These are phyloP conservation scores for Chamaenerion angustifolium DNA, from an alignment of 345 rosid genomes.

Conservation along the genomic window DNA sequence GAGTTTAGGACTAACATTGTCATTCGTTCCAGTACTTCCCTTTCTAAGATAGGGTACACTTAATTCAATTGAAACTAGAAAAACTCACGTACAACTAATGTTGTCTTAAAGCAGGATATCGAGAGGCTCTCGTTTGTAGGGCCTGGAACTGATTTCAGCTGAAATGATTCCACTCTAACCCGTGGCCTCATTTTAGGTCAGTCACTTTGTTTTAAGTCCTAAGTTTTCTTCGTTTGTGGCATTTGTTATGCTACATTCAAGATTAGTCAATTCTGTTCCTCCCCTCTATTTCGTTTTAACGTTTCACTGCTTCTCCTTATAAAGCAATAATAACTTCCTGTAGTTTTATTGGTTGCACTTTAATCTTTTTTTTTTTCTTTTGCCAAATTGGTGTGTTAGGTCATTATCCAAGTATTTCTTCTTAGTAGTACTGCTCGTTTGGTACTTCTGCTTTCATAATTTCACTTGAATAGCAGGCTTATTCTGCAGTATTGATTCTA, in stretches of 20 bases:
- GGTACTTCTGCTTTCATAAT: too few relatives aligned
- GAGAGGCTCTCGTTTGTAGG: constrained; percentile 96
- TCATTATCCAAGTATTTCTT: too few relatives aligned
- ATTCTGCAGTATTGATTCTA: too few relatives aligned
- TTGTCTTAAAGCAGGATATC: constrained; percentile 97
- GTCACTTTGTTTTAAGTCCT: constrained; percentile 66
- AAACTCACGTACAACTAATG: constrained; percentile 88
- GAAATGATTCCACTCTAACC: constrained; percentile 94
- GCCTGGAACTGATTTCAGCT: constrained; percentile 94
- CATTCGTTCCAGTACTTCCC: constrained; percentile 56
- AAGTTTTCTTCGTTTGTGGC: constrained; percentile 44
- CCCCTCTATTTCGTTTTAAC: not conserved
- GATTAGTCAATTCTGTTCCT: constrained; percentile 2
- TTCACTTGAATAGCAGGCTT: too few relatives aligned
- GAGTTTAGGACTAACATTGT: constrained; percentile 30
- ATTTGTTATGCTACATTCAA: constrained; percentile 30
- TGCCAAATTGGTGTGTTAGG: too few relatives aligned
- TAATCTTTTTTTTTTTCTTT: too few relatives aligned
- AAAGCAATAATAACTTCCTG: too few relatives aligned
- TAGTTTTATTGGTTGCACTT: too few relatives aligned
- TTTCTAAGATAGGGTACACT: constrained; percentile 51
- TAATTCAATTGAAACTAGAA: constrained; percentile 44
- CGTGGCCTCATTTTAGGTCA: constrained; percentile 99
- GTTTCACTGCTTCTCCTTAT: not conserved
- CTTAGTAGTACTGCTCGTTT: too few relatives aligned